Evolutionary conservation across 2,329 filamentous ascomycete genomes (phyloP), one percentile per base, ranked within the genome.

Genomic region (Aspergillus sp.): DNA sequence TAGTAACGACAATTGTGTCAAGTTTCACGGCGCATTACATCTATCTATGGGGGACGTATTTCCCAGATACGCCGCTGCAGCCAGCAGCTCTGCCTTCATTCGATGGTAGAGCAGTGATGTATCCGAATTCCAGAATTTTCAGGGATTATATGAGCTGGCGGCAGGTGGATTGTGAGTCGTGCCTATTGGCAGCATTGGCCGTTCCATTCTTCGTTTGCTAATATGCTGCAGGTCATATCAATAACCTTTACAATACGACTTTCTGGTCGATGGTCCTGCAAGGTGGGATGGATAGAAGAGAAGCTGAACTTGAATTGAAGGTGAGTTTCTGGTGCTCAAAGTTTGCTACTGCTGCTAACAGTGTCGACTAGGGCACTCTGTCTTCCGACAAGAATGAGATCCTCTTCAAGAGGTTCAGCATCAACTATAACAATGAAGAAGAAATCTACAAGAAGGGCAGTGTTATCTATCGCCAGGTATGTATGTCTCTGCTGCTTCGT

Each of bases 381-480:
- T 86, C 93, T 3, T 83, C 87, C 2, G 92, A 98, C 70, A 99
- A 99, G 80, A 95, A 99, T 72, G 95, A 99, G 80, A 96, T 99
- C 19, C 80, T 99, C 13, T 99, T 95, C 76, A 90, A 88, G 1
- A 84, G 85, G 25, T 98, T 97, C 75, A 86, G 88, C 2, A 93
- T 98, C 73, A 99, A 99, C 78, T 99, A 99, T 79, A 99, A 99
- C 77, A 95, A 97, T 67, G 95, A 99, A 76, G 87, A 87, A 0
- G 92, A 96, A 64, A 92, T 97, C 15, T 97, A 87, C 76, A 95
- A 89, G 75, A 99, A 98, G 75, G 95, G 95, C 4, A 98, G 91
- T 66, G 89, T 97, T 2, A 78, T 98, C 5, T 95, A 93, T 74
- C 85, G 93, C 69, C 90, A 95, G 74, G 90, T 90, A 78, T 54